Evolutionary conservation across 1,284 basidiomycete genomes (phyloP).

Genomic region (Tilletia caries): DNA sequence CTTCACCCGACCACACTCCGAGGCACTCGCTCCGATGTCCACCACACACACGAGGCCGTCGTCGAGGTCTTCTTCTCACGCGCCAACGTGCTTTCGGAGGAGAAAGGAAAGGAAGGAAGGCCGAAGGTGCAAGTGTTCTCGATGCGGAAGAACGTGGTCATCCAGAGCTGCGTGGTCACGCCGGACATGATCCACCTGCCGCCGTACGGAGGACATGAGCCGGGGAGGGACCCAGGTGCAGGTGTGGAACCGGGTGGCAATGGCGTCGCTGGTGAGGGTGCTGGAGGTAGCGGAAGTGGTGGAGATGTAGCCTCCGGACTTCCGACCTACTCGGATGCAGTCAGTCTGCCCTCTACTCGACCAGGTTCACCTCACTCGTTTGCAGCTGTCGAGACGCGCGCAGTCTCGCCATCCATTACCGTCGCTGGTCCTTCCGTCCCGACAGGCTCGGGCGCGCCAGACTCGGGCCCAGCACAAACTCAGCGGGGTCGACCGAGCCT

Average conservation of each 20-base stretch:
- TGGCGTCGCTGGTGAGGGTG: too few relatives aligned
- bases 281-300: too few relatives aligned
- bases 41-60: slow-evolving; percentile 48
- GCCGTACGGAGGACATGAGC: slow-evolving; percentile 29
- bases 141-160: slow-evolving; percentile 40
- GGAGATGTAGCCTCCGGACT: too few relatives aligned
- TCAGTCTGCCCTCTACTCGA: too few relatives aligned
- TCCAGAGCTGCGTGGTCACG: slow-evolving; percentile 47
- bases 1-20: slow-evolving; percentile 47
- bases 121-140: slow-evolving; percentile 52
- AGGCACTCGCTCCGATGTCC: slow-evolving; percentile 47
- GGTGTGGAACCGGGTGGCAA: too few relatives aligned
- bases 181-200: slow-evolving; percentile 50
- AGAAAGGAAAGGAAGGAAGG: slow-evolving; percentile 29
- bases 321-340: too few relatives aligned
- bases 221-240: background rate
- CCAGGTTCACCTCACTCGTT: too few relatives aligned
- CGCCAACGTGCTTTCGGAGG: slow-evolving; percentile 41
- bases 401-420: too few relatives aligned
- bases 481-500: background rate
- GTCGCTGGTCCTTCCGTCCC: too few relatives aligned
- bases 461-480: background rate
- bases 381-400: too few relatives aligned
- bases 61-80: slow-evolving; percentile 51
- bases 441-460: too few relatives aligned